Evolutionary conservation across 108 stramenopile species (phyloP).

Genomic region (Nitzschia sp.): DNA sequence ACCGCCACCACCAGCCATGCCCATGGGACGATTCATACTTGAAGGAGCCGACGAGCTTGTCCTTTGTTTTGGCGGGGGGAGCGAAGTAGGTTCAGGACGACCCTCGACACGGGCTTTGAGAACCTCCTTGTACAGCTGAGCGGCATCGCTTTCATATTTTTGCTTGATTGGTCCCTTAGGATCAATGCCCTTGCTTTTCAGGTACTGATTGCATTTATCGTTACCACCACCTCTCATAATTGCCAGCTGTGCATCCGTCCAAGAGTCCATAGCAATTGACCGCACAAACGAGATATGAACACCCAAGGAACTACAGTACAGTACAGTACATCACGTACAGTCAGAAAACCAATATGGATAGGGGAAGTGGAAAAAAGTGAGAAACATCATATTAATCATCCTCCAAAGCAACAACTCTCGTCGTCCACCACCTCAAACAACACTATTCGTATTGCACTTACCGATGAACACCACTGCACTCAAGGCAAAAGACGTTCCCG

Average conservation of each 20-base stretch:
- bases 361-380: not conserved
- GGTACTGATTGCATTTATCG: conserved; percentile 65
- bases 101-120: conserved; percentile 85
- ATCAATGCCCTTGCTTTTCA: conserved; percentile 63
- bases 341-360: not conserved
- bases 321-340: not conserved
- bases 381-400: not conserved
- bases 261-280: conserved; percentile 97
- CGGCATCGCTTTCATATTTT: conserved; percentile 83
- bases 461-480: conserved; percentile 97
- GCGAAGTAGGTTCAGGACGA: conserved; percentile 72
- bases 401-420: no score
- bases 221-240: conserved; percentile 87
- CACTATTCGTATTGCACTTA: no score
- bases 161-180: conserved; percentile 68
- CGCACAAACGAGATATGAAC: conserved; percentile 97
- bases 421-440: no score
- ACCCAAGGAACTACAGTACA: conserved; percentile 73
- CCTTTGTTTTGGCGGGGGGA: conserved; percentile 42
- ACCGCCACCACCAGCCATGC: conserved; percentile 10
- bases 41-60: conserved; percentile 29
- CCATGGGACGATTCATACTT: conserved; percentile 31
- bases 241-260: conserved; percentile 82
- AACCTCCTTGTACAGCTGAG: conserved; percentile 84
- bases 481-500: conserved; percentile 96